Evolutionary conservation across 2,329 filamentous ascomycete genomes (phyloP).

Genomic region (Fusarium palustre): DNA sequence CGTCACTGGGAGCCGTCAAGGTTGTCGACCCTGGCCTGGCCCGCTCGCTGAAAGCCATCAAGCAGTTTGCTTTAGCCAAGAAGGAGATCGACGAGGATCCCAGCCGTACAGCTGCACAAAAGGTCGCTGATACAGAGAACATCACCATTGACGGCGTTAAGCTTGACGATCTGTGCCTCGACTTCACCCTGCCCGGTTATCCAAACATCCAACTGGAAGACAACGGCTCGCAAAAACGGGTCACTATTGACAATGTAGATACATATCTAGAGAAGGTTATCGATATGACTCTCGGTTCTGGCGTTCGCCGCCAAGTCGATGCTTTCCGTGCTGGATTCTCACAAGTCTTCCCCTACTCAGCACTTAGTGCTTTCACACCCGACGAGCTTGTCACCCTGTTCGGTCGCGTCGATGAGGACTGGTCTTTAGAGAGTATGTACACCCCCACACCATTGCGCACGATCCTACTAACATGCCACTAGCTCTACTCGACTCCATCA

Average conservation of each 20-base stretch:
- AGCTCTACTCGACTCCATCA: conserved; percentile 98
- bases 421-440: conserved; percentile 92
- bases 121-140: conserved; percentile 74
- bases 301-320: conserved; percentile 88
- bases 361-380: conserved; percentile 92
- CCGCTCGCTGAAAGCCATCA: conserved; percentile 85
- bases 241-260: conserved; percentile 93
- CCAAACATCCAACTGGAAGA: conserved; percentile 84
- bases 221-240: conserved; percentile 77
- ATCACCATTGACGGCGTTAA: conserved; percentile 80
- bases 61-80: conserved; percentile 87
- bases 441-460: not conserved
- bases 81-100: conserved; percentile 81
- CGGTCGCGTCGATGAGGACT: conserved; percentile 92
- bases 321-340: conserved; percentile 93
- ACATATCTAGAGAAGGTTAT: conserved; percentile 89
- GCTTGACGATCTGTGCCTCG: conserved; percentile 88
- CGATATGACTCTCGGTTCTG: conserved; percentile 89
- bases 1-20: conserved; percentile 89
- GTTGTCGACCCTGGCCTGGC: conserved; percentile 88
- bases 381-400: conserved; percentile 96
- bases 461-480: conserved; percentile 24
- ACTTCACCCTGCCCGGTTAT: conserved; percentile 95
- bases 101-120: conserved; percentile 74
- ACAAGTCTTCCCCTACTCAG: conserved; percentile 94